Conservation (phyloP, 345 rosid species). For the Pugionium dolabratum region DNA sequence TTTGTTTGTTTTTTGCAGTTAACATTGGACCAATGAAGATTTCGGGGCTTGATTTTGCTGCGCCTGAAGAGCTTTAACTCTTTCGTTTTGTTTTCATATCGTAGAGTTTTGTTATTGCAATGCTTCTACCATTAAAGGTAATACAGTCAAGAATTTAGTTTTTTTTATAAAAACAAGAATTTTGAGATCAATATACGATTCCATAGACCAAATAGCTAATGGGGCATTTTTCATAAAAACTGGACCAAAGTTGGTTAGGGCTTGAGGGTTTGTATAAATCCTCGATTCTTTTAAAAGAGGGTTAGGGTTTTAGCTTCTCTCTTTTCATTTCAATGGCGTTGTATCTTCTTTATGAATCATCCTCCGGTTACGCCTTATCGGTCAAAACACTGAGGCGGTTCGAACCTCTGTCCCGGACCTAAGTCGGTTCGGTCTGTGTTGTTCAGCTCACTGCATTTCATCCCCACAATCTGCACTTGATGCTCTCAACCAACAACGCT, state of each 20-base stretch:
- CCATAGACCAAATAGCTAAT: too few relatives aligned
- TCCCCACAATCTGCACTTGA: slow-evolving; percentile 62
- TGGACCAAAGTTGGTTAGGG: not conserved
- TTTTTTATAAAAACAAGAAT: too few relatives aligned
- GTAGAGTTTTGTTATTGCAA: not conserved
- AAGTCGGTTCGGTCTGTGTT: slow-evolving; percentile 63
- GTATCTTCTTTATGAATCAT: slow-evolving; percentile 56
- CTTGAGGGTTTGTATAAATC: not conserved
- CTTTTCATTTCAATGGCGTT: slow-evolving; percentile 45
- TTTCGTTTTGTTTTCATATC: not conserved
- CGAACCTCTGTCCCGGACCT: slow-evolving; percentile 60
- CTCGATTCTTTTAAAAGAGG: not conserved
- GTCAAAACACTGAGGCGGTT: slow-evolving; percentile 74
- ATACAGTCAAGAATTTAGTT: too few relatives aligned
- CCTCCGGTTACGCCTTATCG: slow-evolving; percentile 69
- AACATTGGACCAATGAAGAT: slow-evolving; percentile 80
- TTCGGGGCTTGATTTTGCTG: slow-evolving; percentile 60
- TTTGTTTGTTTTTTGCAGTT: slow-evolving; percentile 50
- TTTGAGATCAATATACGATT: too few relatives aligned
- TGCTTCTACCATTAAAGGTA: too few relatives aligned
- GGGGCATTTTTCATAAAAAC: not conserved
- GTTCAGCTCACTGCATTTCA: slow-evolving; percentile 65
- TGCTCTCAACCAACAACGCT: slow-evolving; percentile 72
- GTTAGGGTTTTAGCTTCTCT: not conserved
- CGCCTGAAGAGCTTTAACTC: slow-evolving; percentile 36